A percentile compares a stretch with the other conserved stretches of the same genome.
phyloP scores from a whole-genome alignment of 2,329 filamentous ascomycete genomes.

The Colletotrichum shisoi region DNA sequence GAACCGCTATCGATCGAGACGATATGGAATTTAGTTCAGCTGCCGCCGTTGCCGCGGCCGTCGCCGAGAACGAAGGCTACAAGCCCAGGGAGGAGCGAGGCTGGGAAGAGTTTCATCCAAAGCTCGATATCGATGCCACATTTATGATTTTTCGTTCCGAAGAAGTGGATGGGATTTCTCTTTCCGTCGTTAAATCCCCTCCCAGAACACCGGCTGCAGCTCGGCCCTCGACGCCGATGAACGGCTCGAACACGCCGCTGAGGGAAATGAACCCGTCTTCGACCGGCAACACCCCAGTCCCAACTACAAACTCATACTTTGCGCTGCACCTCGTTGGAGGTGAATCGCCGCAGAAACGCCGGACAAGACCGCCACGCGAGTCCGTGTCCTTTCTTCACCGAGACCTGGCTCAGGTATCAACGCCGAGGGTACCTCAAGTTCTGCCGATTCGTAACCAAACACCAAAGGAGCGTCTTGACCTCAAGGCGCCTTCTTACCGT shows the following conservation, averaged over 20 bases:
- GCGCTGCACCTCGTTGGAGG: conserved; percentile 45
- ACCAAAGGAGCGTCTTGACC: conserved; percentile 78
- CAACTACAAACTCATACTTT: conserved; percentile 49
- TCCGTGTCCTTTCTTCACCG: conserved; percentile 62
- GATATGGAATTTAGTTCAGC: conserved; percentile 82
- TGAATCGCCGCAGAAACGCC: conserved; percentile 54
- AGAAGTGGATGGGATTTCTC: conserved; percentile 79
- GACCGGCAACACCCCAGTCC: conserved; percentile 54
- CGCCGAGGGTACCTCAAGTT: conserved; percentile 68
- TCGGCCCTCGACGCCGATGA: conserved; percentile 51
- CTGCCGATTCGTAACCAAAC: conserved; percentile 82
- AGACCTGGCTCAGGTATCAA: conserved; percentile 52
- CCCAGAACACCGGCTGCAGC: conserved; percentile 47
- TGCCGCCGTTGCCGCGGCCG: conserved; percentile 86
- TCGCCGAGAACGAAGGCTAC: conserved; percentile 92
- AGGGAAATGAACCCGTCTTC: conserved; percentile 56
- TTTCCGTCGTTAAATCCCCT: conserved; percentile 48
- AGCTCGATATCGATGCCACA: conserved; percentile 85
- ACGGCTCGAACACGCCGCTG: conserved; percentile 57
- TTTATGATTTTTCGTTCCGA: conserved; percentile 82
- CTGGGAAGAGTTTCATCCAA: conserved; percentile 97
- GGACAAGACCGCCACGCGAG: conserved; percentile 59
- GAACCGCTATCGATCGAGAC: conserved; percentile 63
- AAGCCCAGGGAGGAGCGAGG: conserved; percentile 95
- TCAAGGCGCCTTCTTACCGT: conserved; percentile 78